phyloP scores from a whole-genome alignment of 2,329 filamentous ascomycete genomes.

The Kalmusia sp. region DNA sequence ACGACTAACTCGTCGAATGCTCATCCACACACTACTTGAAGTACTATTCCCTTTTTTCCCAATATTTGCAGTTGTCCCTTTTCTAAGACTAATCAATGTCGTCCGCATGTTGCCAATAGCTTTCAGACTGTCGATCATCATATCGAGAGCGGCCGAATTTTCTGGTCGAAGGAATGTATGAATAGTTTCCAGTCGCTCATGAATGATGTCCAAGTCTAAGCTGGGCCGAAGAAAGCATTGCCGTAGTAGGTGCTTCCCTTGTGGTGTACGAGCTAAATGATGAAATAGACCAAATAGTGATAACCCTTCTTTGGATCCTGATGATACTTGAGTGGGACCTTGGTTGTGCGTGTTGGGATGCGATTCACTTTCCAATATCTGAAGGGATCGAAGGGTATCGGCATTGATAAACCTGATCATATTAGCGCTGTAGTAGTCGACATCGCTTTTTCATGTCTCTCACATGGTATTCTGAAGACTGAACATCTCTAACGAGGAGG shows the following conservation, averaged over 20 bases:
- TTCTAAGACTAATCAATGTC: conserved; percentile 73
- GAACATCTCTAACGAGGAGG: conserved; percentile 77
- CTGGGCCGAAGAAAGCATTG: conserved; percentile 83
- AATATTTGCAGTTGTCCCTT: conserved; percentile 69
- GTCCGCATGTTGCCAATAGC: conserved; percentile 78
- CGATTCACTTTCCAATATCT: conserved; percentile 82
- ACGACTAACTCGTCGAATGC: conserved; percentile 62
- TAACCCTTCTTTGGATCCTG: conserved; percentile 77
- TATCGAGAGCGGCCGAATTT: conserved; percentile 65
- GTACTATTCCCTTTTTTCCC: conserved; percentile 61
- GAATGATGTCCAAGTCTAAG: conserved; percentile 70
- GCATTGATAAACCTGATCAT: conserved; percentile 76
- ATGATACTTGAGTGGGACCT: conserved; percentile 67
- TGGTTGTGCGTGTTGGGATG: conserved; percentile 84
- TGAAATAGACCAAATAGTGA: conserved; percentile 87
- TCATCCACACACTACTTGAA: conserved; percentile 74
- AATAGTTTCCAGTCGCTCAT: conserved; percentile 74
- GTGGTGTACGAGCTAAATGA: conserved; percentile 74
- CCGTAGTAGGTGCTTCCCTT: conserved; percentile 77
- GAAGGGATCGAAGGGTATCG: conserved; percentile 81
- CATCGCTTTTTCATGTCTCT: conserved; percentile 30
- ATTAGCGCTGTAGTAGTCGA: conserved; percentile 43
- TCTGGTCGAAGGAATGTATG: conserved; percentile 70
- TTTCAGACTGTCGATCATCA: conserved; percentile 67
- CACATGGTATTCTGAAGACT: conserved; percentile 69